phyloP scores from a whole-genome alignment of 2,329 filamentous ascomycete genomes.

The Cryphonectria radicalis region DNA sequence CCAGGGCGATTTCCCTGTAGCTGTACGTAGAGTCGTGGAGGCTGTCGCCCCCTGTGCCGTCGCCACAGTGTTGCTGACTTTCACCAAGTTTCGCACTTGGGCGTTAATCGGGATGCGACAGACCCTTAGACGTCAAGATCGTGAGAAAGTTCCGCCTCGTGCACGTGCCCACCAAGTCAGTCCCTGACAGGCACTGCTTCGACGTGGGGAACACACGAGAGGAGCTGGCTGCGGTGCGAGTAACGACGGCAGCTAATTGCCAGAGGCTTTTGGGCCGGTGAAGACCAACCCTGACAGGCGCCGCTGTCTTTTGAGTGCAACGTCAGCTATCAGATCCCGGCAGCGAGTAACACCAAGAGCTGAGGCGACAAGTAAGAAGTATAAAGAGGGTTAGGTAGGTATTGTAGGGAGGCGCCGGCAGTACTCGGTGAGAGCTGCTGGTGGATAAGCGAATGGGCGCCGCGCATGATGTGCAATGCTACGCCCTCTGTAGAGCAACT shows the following conservation, averaged over 20 bases:
- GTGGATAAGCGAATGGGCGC: conserved; percentile 24
- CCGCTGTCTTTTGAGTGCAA: conserved; percentile 25
- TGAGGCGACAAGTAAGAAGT: conserved; percentile 9
- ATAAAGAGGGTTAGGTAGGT: conserved; percentile 11
- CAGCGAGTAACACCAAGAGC: conserved; percentile 17
- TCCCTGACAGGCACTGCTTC: conserved; percentile 17
- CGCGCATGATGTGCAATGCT: conserved; percentile 18
- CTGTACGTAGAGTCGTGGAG: not conserved
- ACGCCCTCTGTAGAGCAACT: conserved; percentile 23
- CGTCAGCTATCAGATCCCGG: conserved; percentile 24
- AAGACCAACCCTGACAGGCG: conserved; percentile 20
- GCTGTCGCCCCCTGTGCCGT: not conserved
- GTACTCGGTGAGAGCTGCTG: conserved; percentile 24
- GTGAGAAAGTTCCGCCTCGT: not conserved
- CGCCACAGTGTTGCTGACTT: not conserved
- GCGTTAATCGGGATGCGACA: not conserved
- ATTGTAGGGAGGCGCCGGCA: conserved; percentile 16
- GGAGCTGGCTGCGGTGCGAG: conserved; percentile 20
- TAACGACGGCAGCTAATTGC: conserved; percentile 15
- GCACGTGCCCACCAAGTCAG: conserved; percentile 13
- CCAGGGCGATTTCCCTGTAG: not conserved
- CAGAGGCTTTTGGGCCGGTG: conserved; percentile 22
- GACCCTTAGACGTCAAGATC: not conserved
- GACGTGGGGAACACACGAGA: conserved; percentile 25
- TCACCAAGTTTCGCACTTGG: not conserved